Conservation (phyloP, 2,329 filamentous ascomycete species). For the Fusarium agapanthi region DNA sequence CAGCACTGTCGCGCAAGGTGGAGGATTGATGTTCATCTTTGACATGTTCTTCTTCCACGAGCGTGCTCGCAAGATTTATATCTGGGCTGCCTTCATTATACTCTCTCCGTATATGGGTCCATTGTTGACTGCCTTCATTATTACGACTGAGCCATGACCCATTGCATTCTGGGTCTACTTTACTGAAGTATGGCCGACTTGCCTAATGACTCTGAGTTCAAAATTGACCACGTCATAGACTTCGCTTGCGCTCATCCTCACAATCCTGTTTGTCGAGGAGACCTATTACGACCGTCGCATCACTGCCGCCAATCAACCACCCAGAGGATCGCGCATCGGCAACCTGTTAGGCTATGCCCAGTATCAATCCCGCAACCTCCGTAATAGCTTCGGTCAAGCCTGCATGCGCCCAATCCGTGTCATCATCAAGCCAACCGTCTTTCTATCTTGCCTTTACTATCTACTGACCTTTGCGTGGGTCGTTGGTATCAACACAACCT, state of each 20-base stretch:
- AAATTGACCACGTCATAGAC: neutral
- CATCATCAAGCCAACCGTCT: neutral
- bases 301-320: neutral
- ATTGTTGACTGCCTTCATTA: neutral
- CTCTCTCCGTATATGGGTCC: neutral
- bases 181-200: accelerated
- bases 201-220: accelerated
- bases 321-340: neutral
- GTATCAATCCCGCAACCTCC: neutral
- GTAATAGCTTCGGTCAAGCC: neutral
- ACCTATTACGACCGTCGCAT: neutral
- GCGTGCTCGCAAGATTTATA: neutral
- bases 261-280: neutral
- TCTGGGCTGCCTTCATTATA: neutral
- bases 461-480: neutral
- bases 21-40: neutral
- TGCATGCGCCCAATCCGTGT: neutral
- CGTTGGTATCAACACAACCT: neutral
- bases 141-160: neutral
- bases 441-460: neutral
- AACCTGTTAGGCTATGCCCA: neutral
- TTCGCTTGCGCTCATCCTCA: neutral
- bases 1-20: neutral
- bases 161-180: neutral
- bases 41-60: neutral